Percentiles rank a stretch among this genome's conserved stretches.
phyloP scores from a whole-genome alignment of 257 asterid genomes.

The Ophiorrhiza pumila region DNA sequence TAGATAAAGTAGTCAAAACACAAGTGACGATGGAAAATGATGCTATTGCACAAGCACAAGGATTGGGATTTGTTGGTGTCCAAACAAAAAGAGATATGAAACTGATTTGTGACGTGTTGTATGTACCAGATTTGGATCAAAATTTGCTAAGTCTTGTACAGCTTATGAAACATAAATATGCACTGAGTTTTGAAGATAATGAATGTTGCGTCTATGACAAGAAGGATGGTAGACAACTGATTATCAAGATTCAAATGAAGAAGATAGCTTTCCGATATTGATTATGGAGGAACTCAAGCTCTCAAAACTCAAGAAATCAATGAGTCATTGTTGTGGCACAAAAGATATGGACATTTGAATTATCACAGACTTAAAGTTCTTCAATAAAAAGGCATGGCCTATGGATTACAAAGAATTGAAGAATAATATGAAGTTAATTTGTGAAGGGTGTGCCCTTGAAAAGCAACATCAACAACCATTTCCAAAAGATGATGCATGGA shows the following conservation, averaged over 20 bases:
- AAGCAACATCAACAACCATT: neutral
- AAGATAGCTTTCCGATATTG: neutral
- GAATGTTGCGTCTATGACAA: neutral
- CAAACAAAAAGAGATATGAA: neutral
- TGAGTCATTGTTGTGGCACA: neutral
- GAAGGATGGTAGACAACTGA: neutral
- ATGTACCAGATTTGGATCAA: neutral
- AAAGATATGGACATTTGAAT: neutral
- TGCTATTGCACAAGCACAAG: neutral
- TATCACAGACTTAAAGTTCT: neutral
- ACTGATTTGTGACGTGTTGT: neutral
- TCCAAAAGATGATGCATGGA: neutral
- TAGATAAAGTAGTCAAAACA: too few species aligned
- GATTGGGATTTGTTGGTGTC: neutral
- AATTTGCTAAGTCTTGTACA: too few species aligned
- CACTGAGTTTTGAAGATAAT: neutral
- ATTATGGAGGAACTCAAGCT: neutral
- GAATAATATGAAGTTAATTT: neutral
- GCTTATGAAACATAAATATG: neutral
- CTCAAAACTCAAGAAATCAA: neutral
- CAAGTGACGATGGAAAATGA: too few species aligned
- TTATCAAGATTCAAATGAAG: neutral
- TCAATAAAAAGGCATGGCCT: neutral
- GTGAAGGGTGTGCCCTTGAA: slow-evolving; percentile 1
- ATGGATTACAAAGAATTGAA: too few species aligned